These are phyloP conservation scores for Vanrija pseudolonga DNA, from an alignment of 1,284 basidiomycete genomes.

Conservation along the genomic window DNA sequence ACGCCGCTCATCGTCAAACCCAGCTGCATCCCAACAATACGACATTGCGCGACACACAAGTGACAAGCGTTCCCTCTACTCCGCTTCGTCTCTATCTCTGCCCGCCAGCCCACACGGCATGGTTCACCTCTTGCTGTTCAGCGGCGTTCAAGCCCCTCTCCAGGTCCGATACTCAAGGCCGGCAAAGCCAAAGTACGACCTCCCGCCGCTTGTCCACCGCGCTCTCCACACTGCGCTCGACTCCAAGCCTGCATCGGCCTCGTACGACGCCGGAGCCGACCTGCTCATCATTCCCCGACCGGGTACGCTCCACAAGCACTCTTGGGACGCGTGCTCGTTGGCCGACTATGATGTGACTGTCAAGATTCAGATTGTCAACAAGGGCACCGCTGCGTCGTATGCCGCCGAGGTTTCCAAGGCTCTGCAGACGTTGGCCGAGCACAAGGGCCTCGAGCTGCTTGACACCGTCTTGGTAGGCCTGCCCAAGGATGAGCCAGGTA, in stretches of 20 bases:
- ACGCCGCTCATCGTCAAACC: neutral
- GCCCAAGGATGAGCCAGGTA: conserved; percentile 20
- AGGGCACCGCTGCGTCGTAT: conserved; percentile 4
- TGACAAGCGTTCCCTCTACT: too few relatives aligned
- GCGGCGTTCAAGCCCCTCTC: conserved; percentile 42
- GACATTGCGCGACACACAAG: too few relatives aligned
- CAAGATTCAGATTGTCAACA: conserved; percentile 36
- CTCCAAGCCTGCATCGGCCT: conserved; percentile 17
- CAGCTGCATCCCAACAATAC: neutral
- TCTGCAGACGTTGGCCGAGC: conserved; percentile 14
- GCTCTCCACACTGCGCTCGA: conserved; percentile 46
- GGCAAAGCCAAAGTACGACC: conserved; percentile 27
- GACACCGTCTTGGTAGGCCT: conserved; percentile 40
- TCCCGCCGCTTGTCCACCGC: conserved; percentile 45
- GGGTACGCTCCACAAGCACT: conserved; percentile 28
- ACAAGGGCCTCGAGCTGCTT: conserved; percentile 27
- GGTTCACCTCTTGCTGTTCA: conserved; percentile 37
- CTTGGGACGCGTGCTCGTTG: conserved; percentile 1
- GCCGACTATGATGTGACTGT: conserved; percentile 43
- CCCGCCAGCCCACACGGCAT: too few relatives aligned
- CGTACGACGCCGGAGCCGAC: conserved; percentile 4
- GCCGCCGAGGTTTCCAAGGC: conserved; percentile 19
- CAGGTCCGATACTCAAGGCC: conserved; percentile 40
- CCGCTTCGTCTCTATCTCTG: too few relatives aligned
- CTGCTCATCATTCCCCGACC: conserved; percentile 34